Percentiles rank a stretch among this genome's conserved stretches.
phyloP scores from a whole-genome alignment of 768 basidiomycete species.

The Gloeopeniophorella convolvens region DNA sequence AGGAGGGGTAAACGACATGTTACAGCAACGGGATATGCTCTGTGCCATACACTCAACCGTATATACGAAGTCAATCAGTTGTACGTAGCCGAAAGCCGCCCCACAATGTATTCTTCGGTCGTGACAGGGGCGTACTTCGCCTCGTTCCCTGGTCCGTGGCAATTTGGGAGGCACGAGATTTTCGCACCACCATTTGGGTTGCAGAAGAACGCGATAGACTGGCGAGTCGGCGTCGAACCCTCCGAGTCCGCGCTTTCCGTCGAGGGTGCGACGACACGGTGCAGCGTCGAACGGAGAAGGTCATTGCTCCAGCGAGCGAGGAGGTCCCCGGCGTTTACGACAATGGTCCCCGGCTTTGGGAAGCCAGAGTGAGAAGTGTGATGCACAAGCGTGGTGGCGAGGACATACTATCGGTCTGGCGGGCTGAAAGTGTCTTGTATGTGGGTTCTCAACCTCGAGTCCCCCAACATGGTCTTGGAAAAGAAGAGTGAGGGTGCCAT shows the following conservation, averaged over 20 bases:
- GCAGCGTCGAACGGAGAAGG: slow-evolving; percentile 69
- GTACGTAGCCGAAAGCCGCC: slow-evolving; percentile 57
- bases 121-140: slow-evolving; percentile 66
- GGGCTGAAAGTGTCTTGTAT: slow-evolving; percentile 62
- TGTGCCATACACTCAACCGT: neutral
- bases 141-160: slow-evolving; percentile 41
- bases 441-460: slow-evolving; percentile 75
- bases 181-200: slow-evolving; percentile 67
- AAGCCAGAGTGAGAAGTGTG: neutral
- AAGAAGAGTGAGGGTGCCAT: slow-evolving; percentile 74
- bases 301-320: slow-evolving; percentile 82
- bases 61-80: no score
- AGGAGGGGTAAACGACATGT: no score
- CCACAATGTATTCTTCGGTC: slow-evolving; percentile 72
- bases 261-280: slow-evolving; percentile 74
- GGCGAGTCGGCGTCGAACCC: slow-evolving; percentile 55
- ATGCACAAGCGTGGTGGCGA: neutral
- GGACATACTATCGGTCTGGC: slow-evolving; percentile 67
- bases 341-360: slow-evolving; percentile 66
- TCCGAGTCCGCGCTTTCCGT: slow-evolving; percentile 44
- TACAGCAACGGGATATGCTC: no score
- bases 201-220: slow-evolving; percentile 85
- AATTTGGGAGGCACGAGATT: slow-evolving; percentile 68
- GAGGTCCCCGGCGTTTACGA: slow-evolving; percentile 78
- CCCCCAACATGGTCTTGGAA: slow-evolving; percentile 86